A percentile compares a stretch with the other conserved stretches of the same genome.
Conservation (phyloP, 257 asterid species). For the Nemophila menziesii region DNA sequence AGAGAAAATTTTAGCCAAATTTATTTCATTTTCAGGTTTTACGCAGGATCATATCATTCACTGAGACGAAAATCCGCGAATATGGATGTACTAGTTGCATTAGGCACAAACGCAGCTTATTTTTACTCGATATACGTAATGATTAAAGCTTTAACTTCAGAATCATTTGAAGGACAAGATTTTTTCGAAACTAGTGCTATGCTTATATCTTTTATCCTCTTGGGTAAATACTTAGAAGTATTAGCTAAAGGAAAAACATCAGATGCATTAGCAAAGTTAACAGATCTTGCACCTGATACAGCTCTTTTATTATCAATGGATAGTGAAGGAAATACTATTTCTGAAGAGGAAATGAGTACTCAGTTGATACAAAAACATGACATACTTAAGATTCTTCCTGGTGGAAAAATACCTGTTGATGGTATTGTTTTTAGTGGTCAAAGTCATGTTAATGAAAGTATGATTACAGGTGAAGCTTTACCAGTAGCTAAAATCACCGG, state of each 20-base stretch:
- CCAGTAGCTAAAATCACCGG: slow-evolving; percentile 81
- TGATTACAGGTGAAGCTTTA: slow-evolving; percentile 92
- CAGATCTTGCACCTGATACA: slow-evolving; percentile 82
- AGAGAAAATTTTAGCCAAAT: slow-evolving; percentile 5
- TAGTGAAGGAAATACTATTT: slow-evolving; percentile 59
- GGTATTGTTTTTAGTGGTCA: slow-evolving; percentile 84
- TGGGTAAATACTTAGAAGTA: slow-evolving; percentile 92
- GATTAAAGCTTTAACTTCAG: slow-evolving; percentile 60
- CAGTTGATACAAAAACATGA: slow-evolving; percentile 80
- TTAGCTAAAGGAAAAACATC: slow-evolving; percentile 92
- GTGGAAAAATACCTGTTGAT: slow-evolving; percentile 89
- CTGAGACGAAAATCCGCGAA: slow-evolving; percentile 76
- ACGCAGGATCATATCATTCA: slow-evolving; percentile 90
- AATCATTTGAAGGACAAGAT: slow-evolving; percentile 88
- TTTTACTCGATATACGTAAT: slow-evolving; percentile 71
- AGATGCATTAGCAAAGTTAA: slow-evolving; percentile 89
- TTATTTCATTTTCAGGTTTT: slow-evolving; percentile 54
- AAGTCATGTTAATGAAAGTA: slow-evolving; percentile 93
- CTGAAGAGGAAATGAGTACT: slow-evolving; percentile 69
- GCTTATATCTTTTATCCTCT: slow-evolving; percentile 90
- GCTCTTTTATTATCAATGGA: slow-evolving; percentile 74
- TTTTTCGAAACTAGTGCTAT: slow-evolving; percentile 96
- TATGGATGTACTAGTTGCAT: slow-evolving; percentile 97
- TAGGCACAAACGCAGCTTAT: slow-evolving; percentile 98
- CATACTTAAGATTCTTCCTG: slow-evolving; percentile 85